These are phyloP conservation scores for Paracoccidioides lutzii DNA, from an alignment of 2,329 filamentous ascomycete genomes.

Conservation along the genomic window DNA sequence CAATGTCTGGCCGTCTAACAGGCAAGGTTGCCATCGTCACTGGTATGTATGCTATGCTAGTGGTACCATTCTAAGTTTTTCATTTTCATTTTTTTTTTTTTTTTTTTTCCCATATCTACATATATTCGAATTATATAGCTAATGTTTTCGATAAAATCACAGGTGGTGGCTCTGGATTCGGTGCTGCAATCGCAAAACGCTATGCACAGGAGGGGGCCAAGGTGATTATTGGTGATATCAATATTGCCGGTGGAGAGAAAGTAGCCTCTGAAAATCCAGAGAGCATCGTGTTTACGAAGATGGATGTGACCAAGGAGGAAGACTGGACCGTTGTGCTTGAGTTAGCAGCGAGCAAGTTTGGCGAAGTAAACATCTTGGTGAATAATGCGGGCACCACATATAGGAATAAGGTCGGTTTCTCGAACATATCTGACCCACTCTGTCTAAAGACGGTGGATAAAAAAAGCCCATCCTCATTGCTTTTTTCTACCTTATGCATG, in stretches of 20 bases:
- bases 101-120: neutral
- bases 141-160: neutral
- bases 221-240: conserved; percentile 32
- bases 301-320: conserved; percentile 23
- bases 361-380: conserved; percentile 32
- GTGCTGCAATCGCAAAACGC: conserved; percentile 28
- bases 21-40: conserved; percentile 36
- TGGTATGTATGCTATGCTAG: conserved; percentile 17
- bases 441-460: neutral
- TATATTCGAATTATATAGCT: neutral
- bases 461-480: neutral
- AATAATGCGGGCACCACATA: conserved; percentile 37
- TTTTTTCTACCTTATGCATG: neutral
- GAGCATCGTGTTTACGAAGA: conserved; percentile 21
- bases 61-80: no score
- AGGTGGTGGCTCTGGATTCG: conserved; percentile 33
- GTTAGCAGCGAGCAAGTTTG: conserved; percentile 19
- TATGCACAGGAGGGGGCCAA: conserved; percentile 31
- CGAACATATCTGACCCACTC: neutral
- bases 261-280: conserved; percentile 20
- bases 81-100: no score
- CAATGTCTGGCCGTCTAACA: conserved; percentile 22
- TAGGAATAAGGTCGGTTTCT: conserved; percentile 25
- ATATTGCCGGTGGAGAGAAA: conserved; percentile 22
- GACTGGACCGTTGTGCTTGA: conserved; percentile 25